Conservation (phyloP, 768 basidiomycete genomes). For the Suillus luteus region DNA sequence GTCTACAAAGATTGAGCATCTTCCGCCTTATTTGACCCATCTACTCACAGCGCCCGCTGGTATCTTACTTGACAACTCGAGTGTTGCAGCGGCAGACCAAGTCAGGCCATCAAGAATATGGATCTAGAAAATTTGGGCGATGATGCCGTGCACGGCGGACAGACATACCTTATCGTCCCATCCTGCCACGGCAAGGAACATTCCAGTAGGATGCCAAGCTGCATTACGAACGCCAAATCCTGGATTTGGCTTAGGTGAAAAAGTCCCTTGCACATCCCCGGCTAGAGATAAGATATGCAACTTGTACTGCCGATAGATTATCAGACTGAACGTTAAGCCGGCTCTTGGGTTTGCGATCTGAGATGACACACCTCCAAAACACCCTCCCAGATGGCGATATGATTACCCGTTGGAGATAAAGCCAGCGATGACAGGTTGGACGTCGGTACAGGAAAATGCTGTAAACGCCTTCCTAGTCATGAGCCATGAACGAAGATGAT, state of each 20-base stretch:
- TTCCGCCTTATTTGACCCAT: not conserved
- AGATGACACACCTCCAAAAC: slow-evolving; percentile 64
- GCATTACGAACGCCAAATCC: slow-evolving; percentile 80
- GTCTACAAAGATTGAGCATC: slow-evolving; percentile 44
- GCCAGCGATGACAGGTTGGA: slow-evolving; percentile 67
- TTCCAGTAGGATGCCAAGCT: slow-evolving; percentile 85
- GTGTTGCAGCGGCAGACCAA: slow-evolving; percentile 66
- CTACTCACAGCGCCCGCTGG: slow-evolving; percentile 55
- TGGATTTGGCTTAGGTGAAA: slow-evolving; percentile 73
- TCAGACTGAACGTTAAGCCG: slow-evolving; percentile 12
- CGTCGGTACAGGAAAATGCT: slow-evolving; percentile 88
- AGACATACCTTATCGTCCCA: slow-evolving; percentile 82
- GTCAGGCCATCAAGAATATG: slow-evolving; percentile 74
- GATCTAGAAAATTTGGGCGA: slow-evolving; percentile 46
- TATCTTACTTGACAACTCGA: slow-evolving; percentile 64
- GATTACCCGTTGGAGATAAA: slow-evolving; percentile 74
- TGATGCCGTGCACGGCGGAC: slow-evolving; percentile 1
- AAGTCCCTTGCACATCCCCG: slow-evolving; percentile 64
- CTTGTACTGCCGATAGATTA: slow-evolving; percentile 58
- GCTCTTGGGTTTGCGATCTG: not conserved
- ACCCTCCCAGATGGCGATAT: slow-evolving; percentile 83
- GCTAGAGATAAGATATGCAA: slow-evolving; percentile 67
- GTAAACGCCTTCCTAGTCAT: slow-evolving; percentile 21
- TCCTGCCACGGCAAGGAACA: slow-evolving; percentile 79
- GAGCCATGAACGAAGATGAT: slow-evolving; percentile 17